phyloP scores from a whole-genome alignment of 169 alveolate genomes.

The Besnoitia besnoiti region DNA sequence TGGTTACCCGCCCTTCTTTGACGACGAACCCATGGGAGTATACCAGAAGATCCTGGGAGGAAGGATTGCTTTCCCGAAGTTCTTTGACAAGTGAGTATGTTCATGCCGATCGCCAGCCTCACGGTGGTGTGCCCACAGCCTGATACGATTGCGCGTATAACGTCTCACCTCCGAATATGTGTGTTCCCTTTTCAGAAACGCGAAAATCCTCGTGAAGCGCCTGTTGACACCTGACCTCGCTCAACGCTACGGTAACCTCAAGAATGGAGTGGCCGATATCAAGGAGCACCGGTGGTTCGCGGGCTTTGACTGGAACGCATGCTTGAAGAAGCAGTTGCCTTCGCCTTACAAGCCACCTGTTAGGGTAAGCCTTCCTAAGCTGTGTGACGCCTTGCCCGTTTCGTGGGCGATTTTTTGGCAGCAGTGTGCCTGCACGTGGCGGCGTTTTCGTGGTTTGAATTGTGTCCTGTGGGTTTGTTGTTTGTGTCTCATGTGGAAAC shows the following conservation, averaged over 20 bases:
- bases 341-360: constrained; percentile 82
- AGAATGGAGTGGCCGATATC: constrained; percentile 89
- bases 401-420: neutral
- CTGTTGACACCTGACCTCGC: constrained; percentile 87
- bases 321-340: constrained; percentile 68
- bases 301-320: constrained; percentile 79
- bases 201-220: constrained; percentile 87
- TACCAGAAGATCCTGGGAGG: constrained; percentile 96
- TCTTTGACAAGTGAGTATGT: constrained; percentile 80
- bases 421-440: constrained; percentile 10
- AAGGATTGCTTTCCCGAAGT: constrained; percentile 91
- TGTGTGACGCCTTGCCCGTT: neutral
- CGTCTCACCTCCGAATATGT: neutral
- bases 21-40: constrained; percentile 97
- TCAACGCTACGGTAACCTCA: constrained; percentile 89
- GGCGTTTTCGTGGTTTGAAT: neutral
- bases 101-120: neutral
- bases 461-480: neutral
- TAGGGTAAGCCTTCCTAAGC: constrained; percentile 65
- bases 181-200: constrained; percentile 78
- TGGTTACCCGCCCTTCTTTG: constrained; percentile 96
- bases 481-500: neutral
- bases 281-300: constrained; percentile 87
- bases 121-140: neutral
- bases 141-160: neutral